These are phyloP conservation scores for Acmispon strigosus DNA, from an alignment of 306 rosid genomes.

Conservation along the genomic window DNA sequence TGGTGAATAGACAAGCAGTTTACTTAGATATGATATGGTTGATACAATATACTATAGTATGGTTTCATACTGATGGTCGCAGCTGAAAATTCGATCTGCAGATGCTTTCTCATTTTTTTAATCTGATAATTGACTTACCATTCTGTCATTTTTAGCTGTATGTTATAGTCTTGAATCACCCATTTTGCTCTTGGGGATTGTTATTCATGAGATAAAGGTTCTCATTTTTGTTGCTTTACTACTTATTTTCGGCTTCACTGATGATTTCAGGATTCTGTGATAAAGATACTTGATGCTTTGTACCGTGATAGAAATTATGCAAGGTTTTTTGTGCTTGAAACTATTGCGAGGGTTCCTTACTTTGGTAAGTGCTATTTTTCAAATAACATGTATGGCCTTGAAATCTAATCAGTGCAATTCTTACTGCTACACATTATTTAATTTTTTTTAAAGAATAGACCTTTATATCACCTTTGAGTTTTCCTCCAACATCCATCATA, in stretches of 20 bases:
- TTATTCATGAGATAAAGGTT: background rate
- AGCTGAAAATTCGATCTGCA: background rate
- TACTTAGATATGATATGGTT: background rate
- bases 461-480: background rate
- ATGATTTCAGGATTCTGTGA: constrained; percentile 80
- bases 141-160: background rate
- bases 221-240: background rate
- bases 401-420: background rate
- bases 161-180: background rate
- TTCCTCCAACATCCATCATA: constrained; percentile 6
- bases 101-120: background rate
- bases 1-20: background rate
- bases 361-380: constrained; percentile 54
- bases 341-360: constrained; percentile 97
- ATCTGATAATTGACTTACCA: background rate
- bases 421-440: background rate
- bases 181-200: background rate
- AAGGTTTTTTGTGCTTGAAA: constrained; percentile 90
- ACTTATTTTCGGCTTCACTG: constrained; percentile 10
- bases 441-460: background rate
- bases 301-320: constrained; percentile 79
- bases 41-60: background rate
- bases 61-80: background rate
- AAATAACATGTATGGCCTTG: background rate
- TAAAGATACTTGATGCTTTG: constrained; percentile 69